These are phyloP conservation scores for Penicillium ochrochloron DNA, from an alignment of 495 filamentous ascomycete species.

Conservation along the genomic window DNA sequence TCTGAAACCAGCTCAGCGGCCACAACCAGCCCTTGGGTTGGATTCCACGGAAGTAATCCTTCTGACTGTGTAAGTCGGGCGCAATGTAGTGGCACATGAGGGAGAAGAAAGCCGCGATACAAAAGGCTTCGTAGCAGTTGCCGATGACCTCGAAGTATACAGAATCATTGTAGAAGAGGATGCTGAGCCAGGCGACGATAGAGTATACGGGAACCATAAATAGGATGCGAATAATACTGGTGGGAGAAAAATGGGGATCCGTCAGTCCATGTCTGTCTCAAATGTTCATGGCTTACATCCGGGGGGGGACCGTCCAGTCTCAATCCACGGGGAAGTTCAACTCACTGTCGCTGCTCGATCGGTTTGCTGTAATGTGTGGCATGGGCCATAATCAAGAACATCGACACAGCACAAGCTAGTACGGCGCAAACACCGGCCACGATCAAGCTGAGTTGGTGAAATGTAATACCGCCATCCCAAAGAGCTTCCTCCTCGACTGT, in stretches of 20 bases:
- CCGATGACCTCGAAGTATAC: conserved; percentile 83
- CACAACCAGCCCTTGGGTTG: conserved; percentile 73
- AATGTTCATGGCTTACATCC: background rate
- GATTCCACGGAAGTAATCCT: conserved; percentile 80
- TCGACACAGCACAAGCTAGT: conserved; percentile 47
- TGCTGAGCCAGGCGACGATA: conserved; percentile 75
- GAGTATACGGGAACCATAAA: conserved; percentile 91
- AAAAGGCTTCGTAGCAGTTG: conserved; percentile 92
- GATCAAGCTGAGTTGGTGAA: conserved; percentile 53
- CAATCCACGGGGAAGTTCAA: conserved; percentile 9
- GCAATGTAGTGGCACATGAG: conserved; percentile 84
- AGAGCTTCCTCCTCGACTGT: conserved; percentile 48
- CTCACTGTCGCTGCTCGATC: conserved; percentile 80
- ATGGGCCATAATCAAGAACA: conserved; percentile 71
- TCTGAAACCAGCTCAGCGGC: conserved; percentile 68
- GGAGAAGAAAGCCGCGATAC: conserved; percentile 90
- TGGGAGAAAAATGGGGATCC: background rate
- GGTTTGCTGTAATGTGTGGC: conserved; percentile 83
- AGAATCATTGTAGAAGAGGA: conserved; percentile 76
- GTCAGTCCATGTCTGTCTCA: conserved; percentile 20
- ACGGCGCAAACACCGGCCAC: conserved; percentile 53
- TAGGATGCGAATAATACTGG: conserved; percentile 86
- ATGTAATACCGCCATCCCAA: conserved; percentile 54
- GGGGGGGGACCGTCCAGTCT: background rate
- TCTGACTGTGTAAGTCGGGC: conserved; percentile 80